These are phyloP conservation scores for Boletus rubroflammeus DNA, from an alignment of 768 basidiomycete genomes.

Conservation along the genomic window DNA sequence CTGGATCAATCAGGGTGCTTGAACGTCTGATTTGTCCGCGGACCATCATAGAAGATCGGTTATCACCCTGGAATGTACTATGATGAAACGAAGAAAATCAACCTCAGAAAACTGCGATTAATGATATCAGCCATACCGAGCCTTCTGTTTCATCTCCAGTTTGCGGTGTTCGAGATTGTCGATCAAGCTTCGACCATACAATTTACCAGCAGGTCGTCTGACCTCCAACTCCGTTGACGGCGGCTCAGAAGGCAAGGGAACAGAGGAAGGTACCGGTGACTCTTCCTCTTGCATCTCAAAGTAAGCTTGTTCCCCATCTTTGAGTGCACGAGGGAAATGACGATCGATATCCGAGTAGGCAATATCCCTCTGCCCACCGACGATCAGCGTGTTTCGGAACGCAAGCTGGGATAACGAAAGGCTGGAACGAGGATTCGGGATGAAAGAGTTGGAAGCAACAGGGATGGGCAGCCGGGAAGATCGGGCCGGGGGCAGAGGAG, in stretches of 20 bases:
- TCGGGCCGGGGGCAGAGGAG: constrained; percentile 66
- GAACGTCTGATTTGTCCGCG: constrained; percentile 51
- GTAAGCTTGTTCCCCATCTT: constrained; percentile 77
- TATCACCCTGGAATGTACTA: constrained; percentile 86
- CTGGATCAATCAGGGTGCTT: constrained; percentile 74
- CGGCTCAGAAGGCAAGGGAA: constrained; percentile 30
- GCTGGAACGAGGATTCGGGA: constrained; percentile 70
- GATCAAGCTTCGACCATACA: constrained; percentile 86
- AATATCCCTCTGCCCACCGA: constrained; percentile 63
- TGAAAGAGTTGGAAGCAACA: constrained; percentile 61
- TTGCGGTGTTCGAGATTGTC: constrained; percentile 87
- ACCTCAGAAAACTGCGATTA: not conserved
- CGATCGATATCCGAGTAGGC: constrained; percentile 58
- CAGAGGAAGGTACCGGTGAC: constrained; percentile 29
- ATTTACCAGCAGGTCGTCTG: constrained; percentile 68
- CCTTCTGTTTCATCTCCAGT: constrained; percentile 73
- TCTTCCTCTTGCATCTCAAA: constrained; percentile 43
- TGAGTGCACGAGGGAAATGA: constrained; percentile 63
- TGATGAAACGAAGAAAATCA: constrained; percentile 6
- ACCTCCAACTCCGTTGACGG: constrained; percentile 31
- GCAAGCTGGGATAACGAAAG: constrained; percentile 79
- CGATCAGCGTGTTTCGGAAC: constrained; percentile 75
- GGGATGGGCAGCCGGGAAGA: constrained; percentile 46
- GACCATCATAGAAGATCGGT: constrained; percentile 92
- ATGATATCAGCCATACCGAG: constrained; percentile 54